Conservation (phyloP, 306 rosid species). For the Prunus campanulata region DNA sequence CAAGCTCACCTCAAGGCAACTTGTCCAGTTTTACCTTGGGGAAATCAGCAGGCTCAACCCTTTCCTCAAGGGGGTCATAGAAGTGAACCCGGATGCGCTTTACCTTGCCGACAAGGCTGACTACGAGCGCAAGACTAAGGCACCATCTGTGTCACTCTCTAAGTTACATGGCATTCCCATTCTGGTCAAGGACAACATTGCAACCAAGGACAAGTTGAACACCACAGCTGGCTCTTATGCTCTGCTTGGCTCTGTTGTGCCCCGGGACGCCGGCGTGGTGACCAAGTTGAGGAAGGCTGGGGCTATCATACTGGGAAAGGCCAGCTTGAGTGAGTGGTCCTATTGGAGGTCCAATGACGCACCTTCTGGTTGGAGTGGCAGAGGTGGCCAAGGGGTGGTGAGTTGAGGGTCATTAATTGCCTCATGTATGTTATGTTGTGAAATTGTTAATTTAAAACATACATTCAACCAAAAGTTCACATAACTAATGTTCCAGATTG, state of each 20-base stretch:
- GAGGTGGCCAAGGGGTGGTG: slow-evolving; percentile 54
- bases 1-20: slow-evolving; percentile 40
- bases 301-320: slow-evolving; percentile 59
- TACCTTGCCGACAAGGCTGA: slow-evolving; percentile 62
- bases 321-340: slow-evolving; percentile 54
- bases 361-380: slow-evolving; percentile 50
- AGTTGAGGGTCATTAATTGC: slow-evolving; percentile 10
- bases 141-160: neutral
- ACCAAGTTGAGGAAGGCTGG: slow-evolving; percentile 48
- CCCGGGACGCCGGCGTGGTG: slow-evolving; percentile 58
- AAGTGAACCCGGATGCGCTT: slow-evolving; percentile 59
- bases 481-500: neutral
- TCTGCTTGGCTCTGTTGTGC: slow-evolving; percentile 51
- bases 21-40: slow-evolving; percentile 45
- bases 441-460: neutral
- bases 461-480: neutral
- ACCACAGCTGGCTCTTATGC: slow-evolving; percentile 64
- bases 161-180: slow-evolving; percentile 62
- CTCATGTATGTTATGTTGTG: neutral
- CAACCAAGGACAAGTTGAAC: slow-evolving; percentile 49
- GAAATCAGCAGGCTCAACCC: slow-evolving; percentile 49
- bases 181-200: slow-evolving; percentile 57
- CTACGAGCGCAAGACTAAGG: slow-evolving; percentile 24
- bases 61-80: slow-evolving; percentile 50
- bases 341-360: slow-evolving; percentile 17